Base-by-base conservation (phyloP, 2,329 filamentous ascomycete species). In the Emergomyces pasteurianus region DNA sequence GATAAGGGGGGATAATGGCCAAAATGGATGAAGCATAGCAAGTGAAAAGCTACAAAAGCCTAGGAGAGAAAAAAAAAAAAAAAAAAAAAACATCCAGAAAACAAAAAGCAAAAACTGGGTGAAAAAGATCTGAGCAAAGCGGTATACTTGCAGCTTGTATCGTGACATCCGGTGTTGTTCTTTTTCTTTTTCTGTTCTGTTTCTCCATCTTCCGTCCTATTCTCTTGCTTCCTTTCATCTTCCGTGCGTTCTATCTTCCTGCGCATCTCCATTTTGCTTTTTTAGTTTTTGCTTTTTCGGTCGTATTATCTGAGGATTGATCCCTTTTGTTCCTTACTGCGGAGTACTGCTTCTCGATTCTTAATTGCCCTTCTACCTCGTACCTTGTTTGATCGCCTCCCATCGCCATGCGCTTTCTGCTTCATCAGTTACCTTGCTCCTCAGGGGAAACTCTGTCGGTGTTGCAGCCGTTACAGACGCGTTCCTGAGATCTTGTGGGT, bases 231-330 rank as follows among this genome's bases (percentile, higher is more conserved):
- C 50, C 58, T 54, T 50, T 43, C 43, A 40, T 46, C 34, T 56
- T 63, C 63, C 63, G 62, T 56, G 59, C 62, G 56, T 65, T 36
- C 59, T 63, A 28, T 62, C 57, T 36, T 58, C n/a, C 46, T 63
- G 38, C 61, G 49, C 47, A 60, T 55, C 31, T 59, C 59, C 58
- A 58, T 53, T 66, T 64, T 63, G 42, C 47, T 58, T 21, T 58
- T 23, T 38, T 56, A 7, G 14, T 47, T 12, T n/a, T 18, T 53
- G 9, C 34, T 12, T 6, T n/a, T 34, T 38, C 14, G 6, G 9
- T 36, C 2, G 10, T 36, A 6, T 55, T 9, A 14, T 55, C 52
- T 40, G 52, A 38, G 21, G 14, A 43, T 36, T 38, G 14, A 56
- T 56, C 36, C 18, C 38, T 31, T 53, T 36, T 53, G 28, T 53